Evolutionary conservation across 495 filamentous ascomycete genomes (phyloP).

Genomic region (Astrothelium macrocarpum): DNA sequence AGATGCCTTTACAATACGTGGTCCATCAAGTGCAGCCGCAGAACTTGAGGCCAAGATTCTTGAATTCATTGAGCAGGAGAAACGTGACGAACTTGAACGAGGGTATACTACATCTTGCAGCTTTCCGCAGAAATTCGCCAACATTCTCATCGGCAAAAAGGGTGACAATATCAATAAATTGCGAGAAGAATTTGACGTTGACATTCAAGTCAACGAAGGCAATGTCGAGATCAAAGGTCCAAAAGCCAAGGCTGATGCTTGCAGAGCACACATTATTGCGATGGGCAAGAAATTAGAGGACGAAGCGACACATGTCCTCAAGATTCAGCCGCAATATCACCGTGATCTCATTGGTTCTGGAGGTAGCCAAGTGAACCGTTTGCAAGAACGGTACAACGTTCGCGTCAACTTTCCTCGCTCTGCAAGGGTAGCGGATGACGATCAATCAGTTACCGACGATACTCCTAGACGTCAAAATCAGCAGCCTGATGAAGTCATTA

Average conservation of each 20-base stretch:
- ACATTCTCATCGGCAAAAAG: constrained; percentile 82
- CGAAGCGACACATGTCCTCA: constrained; percentile 73
- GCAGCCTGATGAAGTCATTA: constrained; percentile 76
- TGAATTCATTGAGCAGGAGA: constrained; percentile 71
- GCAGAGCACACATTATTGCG: constrained; percentile 63
- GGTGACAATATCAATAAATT: constrained; percentile 91
- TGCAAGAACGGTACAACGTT: constrained; percentile 80
- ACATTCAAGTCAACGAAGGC: constrained; percentile 75
- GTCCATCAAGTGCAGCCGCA: constrained; percentile 61
- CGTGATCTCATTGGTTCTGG: constrained; percentile 60
- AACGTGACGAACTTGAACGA: constrained; percentile 78
- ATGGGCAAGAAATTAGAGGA: constrained; percentile 74
- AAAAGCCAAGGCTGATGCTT: constrained; percentile 70
- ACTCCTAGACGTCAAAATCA: constrained; percentile 61
- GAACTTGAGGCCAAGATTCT: constrained; percentile 58
- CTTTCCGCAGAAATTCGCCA: constrained; percentile 88
- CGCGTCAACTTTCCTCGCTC: constrained; percentile 87
- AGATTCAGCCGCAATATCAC: constrained; percentile 82
- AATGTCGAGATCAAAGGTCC: constrained; percentile 65
- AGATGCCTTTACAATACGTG: constrained; percentile 58
- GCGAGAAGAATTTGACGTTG: constrained; percentile 94
- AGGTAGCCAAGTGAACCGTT: constrained; percentile 54
- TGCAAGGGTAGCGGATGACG: constrained; percentile 50
- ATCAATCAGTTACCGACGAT: constrained; percentile 62
- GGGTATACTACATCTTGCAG: constrained; percentile 77